Conservation (phyloP, 257 asterid genomes). For the Marsdenia floribunda region DNA sequence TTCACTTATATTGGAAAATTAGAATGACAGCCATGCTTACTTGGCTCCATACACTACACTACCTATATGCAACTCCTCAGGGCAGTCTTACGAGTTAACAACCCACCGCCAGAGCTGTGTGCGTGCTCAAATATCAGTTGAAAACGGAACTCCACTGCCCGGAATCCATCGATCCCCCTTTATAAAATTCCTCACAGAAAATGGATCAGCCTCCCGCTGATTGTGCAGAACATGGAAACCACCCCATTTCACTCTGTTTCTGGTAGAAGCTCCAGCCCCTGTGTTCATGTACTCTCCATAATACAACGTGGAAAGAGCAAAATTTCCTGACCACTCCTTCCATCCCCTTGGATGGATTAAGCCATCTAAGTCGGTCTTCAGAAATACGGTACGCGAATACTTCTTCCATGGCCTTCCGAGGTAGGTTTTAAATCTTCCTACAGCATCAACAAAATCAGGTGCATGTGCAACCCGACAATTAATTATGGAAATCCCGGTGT, state of each 20-base stretch:
- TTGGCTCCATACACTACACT: too few species aligned
- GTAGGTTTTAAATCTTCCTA: conserved; percentile 35
- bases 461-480: conserved; percentile 45
- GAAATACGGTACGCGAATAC: conserved; percentile 50
- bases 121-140: conserved; percentile 25
- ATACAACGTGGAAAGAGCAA: conserved; percentile 54
- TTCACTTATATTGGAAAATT: too few species aligned
- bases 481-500: conserved; percentile 54
- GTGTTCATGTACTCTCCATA: conserved; percentile 61
- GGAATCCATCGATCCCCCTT: conserved; percentile 69
- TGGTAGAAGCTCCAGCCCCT: conserved; percentile 51
- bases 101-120: too few species aligned
- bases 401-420: conserved; percentile 67
- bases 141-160: conserved; percentile 59
- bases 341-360: conserved; percentile 49
- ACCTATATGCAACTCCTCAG: too few species aligned
- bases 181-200: conserved; percentile 39
- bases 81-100: too few species aligned
- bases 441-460: conserved; percentile 22
- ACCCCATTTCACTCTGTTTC: conserved; percentile 53
- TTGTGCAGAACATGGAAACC: conserved; percentile 49
- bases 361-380: conserved; percentile 53
- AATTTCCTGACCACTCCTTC: conserved; percentile 54
- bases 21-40: too few species aligned
- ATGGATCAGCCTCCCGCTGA: conserved; percentile 30